Base-by-base conservation (phyloP, 345 rosid genomes). In the Hypericum androsaemum region DNA sequence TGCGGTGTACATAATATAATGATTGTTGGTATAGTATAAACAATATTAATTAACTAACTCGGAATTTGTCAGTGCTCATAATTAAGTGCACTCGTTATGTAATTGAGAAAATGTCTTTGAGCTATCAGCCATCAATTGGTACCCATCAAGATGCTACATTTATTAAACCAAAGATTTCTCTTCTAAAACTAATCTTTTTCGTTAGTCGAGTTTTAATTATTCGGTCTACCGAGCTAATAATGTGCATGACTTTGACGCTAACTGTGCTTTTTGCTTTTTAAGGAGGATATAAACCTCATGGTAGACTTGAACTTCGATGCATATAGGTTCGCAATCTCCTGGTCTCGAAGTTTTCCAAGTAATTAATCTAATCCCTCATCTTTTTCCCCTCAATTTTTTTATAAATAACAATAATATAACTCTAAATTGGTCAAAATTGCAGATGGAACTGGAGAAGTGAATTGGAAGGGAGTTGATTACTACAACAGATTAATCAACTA, bases 281-380 rank as follows among this genome's bases (percentile, higher is more conserved):
- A 88, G 98, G 94, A 75, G 53, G 98, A 92, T 74, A 66, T 85
- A 37, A 79, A 88, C 63, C 75, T 92, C 41, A 83, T 92, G 97
- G 63, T 61, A 38, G 72, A 63, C 16, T 66, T 92, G 47, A 88
- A 92, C 70, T 88, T 92, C 16, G 98, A 88, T 68, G 97, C 97
- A 9, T 92, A 88, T 60, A 74, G 98, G 41, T 88, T 92, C 79
- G 88, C 98, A 5, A 92, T 92, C 67, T 92, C 98, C 2, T 92
- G 98, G 97, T 81, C 98, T 35, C 83, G 97, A 75, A 85, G 88
- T 77, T 88, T 88, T 77, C 98, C 98, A 42, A 65, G 97, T 84
- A 78, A 43, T 38, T 63, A 41, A 36, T 8, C 16, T 39, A n/a
- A n/a, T 47, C 16, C 15, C 32, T 10, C 8, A 10, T 41, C 9